These are phyloP conservation scores for Colletotrichum sojae DNA, from an alignment of 2,329 filamentous ascomycete species.

Conservation along the genomic window DNA sequence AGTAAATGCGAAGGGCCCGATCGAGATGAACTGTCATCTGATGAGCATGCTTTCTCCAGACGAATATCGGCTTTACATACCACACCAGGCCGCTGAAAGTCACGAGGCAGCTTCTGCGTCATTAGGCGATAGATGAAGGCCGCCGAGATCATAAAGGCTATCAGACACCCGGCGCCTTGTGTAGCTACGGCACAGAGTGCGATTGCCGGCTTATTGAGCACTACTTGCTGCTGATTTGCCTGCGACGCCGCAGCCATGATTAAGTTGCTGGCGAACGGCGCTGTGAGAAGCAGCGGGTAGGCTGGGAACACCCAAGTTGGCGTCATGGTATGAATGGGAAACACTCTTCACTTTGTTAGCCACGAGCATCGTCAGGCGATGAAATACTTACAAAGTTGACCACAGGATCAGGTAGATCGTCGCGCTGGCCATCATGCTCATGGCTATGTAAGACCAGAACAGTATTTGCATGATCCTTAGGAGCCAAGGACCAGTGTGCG, in stretches of 20 bases:
- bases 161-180: constrained; percentile 70
- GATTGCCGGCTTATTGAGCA: constrained; percentile 61
- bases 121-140: constrained; percentile 89
- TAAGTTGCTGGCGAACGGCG: constrained; percentile 77
- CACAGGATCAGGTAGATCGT: constrained; percentile 82
- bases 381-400: constrained; percentile 65
- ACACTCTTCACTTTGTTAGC: constrained; percentile 53
- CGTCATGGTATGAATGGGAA: constrained; percentile 85
- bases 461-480: constrained; percentile 71
- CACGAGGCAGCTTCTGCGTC: constrained; percentile 87
- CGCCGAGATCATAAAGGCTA: constrained; percentile 83
- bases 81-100: constrained; percentile 83
- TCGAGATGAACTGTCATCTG: constrained; percentile 76
- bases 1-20: constrained; percentile 79
- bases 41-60: not conserved
- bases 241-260: constrained; percentile 58
- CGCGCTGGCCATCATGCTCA: constrained; percentile 78
- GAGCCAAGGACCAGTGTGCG: constrained; percentile 74
- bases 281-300: constrained; percentile 84
- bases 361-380: not conserved
- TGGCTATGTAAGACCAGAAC: constrained; percentile 81
- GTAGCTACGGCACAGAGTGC: constrained; percentile 64
- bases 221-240: constrained; percentile 43
- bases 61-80: constrained; percentile 49
- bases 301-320: constrained; percentile 91